Evolutionary conservation across 192 early-diverging fungal species (phyloP).

Genomic region (Spizellomyces punctatus): DNA sequence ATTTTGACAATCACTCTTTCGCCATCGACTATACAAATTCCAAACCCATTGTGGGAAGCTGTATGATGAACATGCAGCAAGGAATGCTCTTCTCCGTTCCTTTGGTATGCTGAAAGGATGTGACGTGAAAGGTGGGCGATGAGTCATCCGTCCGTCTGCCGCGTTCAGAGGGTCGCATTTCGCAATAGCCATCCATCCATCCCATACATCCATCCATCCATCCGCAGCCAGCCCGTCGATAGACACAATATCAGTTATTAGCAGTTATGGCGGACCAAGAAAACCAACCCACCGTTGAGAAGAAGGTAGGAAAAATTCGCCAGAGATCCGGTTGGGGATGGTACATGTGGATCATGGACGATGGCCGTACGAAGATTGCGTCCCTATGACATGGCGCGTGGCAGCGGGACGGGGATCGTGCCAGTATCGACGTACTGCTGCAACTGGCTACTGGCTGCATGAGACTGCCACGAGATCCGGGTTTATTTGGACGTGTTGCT

Average conservation of each 20-base stretch:
- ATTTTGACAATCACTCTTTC: no score
- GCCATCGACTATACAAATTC: no score
- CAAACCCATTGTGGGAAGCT: no score
- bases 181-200: conserved; percentile 15
- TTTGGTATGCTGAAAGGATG: no score
- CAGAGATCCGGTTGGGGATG: no score
- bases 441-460: neutral
- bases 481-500: neutral
- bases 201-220: conserved; percentile 19
- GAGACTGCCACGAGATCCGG: neutral
- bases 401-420: neutral
- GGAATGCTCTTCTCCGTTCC: no score
- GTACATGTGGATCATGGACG: conserved; percentile 2
- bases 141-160: no score
- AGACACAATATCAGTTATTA: neutral
- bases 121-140: no score
- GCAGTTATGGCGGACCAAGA: conserved; percentile 18
- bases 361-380: neutral
- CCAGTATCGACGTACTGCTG: neutral
- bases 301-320: conserved; percentile 6
- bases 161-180: neutral
- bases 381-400: neutral
- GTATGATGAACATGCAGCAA: no score
- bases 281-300: conserved; percentile 21
- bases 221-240: neutral